Evolutionary conservation across 345 rosid species (phyloP).

Genomic region (Salix suchowensis): DNA sequence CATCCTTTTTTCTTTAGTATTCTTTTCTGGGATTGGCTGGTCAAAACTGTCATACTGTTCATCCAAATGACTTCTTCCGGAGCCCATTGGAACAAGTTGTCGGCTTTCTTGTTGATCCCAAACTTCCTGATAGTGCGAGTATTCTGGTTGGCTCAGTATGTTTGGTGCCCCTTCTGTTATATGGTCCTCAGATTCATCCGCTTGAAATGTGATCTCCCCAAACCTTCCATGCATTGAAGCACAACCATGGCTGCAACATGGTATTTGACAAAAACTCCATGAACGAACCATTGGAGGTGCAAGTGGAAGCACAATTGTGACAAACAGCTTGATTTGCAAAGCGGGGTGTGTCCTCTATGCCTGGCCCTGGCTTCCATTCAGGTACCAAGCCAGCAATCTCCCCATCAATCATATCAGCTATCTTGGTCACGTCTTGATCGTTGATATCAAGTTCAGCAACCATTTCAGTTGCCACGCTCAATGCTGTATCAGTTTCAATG

Average conservation of each 20-base stretch:
- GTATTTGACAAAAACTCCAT: slow-evolving; percentile 46
- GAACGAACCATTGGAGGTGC: slow-evolving; percentile 64
- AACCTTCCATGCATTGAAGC: slow-evolving; percentile 81
- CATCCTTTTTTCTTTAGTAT: slow-evolving; percentile 14
- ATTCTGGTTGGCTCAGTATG: slow-evolving; percentile 20
- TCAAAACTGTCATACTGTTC: slow-evolving; percentile 45
- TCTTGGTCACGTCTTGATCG: slow-evolving; percentile 69
- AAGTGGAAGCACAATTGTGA: slow-evolving; percentile 55
- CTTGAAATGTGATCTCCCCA: slow-evolving; percentile 66
- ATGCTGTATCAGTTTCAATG: slow-evolving; percentile 65
- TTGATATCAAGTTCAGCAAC: slow-evolving; percentile 83
- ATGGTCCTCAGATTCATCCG: slow-evolving; percentile 41
- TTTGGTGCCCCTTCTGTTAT: slow-evolving; percentile 27
- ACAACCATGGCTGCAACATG: slow-evolving; percentile 53
- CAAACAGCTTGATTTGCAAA: slow-evolving; percentile 54
- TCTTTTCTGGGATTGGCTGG: slow-evolving; percentile 16
- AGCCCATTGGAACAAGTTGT: slow-evolving; percentile 58
- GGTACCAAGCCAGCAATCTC: slow-evolving; percentile 83
- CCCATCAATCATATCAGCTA: slow-evolving; percentile 84
- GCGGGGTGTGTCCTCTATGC: slow-evolving; percentile 55
- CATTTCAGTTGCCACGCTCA: slow-evolving; percentile 94
- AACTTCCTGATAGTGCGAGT: slow-evolving; percentile 39
- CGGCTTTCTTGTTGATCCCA: slow-evolving; percentile 77
- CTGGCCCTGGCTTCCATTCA: slow-evolving; percentile 67
- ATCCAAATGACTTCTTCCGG: slow-evolving; percentile 52